Percentiles rank a stretch among this genome's conserved stretches.
phyloP scores from a whole-genome alignment of 129 eudicot genomes.

The Tagetes erecta region DNA sequence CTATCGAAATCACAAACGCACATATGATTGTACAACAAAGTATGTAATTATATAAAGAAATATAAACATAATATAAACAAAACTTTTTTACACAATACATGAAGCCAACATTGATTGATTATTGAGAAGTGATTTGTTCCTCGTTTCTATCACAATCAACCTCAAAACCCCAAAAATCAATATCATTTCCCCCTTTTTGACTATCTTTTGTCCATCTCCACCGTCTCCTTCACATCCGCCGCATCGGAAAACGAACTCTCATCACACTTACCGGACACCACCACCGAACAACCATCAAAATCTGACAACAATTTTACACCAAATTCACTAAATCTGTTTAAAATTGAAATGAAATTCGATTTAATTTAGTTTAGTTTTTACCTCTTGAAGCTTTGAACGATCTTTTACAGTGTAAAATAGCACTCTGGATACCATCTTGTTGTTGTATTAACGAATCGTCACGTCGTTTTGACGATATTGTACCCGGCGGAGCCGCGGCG shows the following conservation, averaged over 20 bases:
- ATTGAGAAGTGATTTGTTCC: slow-evolving; percentile 30
- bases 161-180: slow-evolving; percentile 35
- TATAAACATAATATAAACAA: neutral
- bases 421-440: slow-evolving; percentile 93
- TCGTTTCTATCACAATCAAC: slow-evolving; percentile 45
- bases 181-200: slow-evolving; percentile 23
- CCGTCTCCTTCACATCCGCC: slow-evolving; percentile 15
- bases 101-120: slow-evolving; percentile 23
- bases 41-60: neutral
- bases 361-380: neutral
- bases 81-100: slow-evolving; percentile 4
- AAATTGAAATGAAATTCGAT: slow-evolving; percentile 1
- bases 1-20: neutral
- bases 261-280: slow-evolving; percentile 8
- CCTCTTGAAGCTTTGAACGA: slow-evolving; percentile 85
- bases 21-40: neutral
- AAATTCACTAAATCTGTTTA: neutral
- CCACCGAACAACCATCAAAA: slow-evolving; percentile 23
- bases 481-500: slow-evolving; percentile 21
- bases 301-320: neutral
- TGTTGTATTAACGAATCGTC: slow-evolving; percentile 83
- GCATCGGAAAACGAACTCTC: slow-evolving; percentile 6
- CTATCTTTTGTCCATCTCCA: slow-evolving; percentile 14
- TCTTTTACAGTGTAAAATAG: slow-evolving; percentile 88
- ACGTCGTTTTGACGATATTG: slow-evolving; percentile 42